These are phyloP conservation scores for Boletus coccyginus DNA, from an alignment of 768 basidiomycete genomes.

Conservation along the genomic window DNA sequence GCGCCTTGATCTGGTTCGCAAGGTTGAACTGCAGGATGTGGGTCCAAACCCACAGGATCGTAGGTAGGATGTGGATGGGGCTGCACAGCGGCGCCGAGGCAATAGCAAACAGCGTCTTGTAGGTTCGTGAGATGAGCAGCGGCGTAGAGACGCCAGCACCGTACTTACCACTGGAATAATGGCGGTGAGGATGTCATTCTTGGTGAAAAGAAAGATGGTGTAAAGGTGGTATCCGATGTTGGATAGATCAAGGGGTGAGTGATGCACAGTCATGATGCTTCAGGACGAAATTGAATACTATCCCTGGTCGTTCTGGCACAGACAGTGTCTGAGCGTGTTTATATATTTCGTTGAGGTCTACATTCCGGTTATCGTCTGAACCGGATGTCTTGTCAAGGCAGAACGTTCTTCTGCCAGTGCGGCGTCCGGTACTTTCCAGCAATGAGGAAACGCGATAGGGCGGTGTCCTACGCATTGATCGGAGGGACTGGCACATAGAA, in stretches of 20 bases:
- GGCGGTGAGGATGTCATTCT: constrained; percentile 46
- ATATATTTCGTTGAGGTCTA: background rate
- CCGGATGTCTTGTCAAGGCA: background rate
- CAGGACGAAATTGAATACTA: background rate
- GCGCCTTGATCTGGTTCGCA: constrained; percentile 42
- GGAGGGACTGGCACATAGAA: background rate
- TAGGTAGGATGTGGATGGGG: constrained; percentile 19
- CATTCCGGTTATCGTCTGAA: background rate
- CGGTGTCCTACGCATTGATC: background rate
- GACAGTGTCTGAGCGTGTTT: background rate
- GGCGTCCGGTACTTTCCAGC: background rate
- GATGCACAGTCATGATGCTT: constrained; percentile 18
- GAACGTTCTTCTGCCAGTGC: no score
- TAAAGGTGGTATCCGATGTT: constrained; percentile 21
- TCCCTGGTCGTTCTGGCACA: background rate
- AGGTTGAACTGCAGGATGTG: constrained; percentile 45
- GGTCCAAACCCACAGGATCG: constrained; percentile 43
- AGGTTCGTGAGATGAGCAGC: background rate
- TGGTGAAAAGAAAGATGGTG: constrained; percentile 40
- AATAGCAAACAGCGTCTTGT: constrained; percentile 33
- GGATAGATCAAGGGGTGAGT: background rate
- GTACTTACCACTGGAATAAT: constrained; percentile 45
- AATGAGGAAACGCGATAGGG: background rate
- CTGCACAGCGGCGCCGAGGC: constrained; percentile 32
- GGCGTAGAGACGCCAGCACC: fast-evolving